phyloP scores from a whole-genome alignment of 2,329 filamentous ascomycete species.

The Hymenoscyphus fructigenus region DNA sequence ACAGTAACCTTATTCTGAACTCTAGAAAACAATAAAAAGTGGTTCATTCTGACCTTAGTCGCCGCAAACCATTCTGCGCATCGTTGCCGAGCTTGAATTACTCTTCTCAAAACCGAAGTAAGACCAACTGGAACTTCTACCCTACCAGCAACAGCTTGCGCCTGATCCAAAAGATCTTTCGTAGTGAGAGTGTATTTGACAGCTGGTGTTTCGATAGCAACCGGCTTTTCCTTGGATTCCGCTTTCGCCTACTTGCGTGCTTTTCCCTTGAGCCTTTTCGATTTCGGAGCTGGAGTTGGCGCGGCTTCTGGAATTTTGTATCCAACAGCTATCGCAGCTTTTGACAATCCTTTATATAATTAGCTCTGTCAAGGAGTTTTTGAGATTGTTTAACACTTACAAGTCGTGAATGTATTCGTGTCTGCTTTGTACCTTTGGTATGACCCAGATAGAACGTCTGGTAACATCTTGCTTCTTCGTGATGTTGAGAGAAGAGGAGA shows the following conservation, averaged over 20 bases:
- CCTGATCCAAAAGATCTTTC: conserved; percentile 2
- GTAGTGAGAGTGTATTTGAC: neutral
- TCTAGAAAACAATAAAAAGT: too few species aligned
- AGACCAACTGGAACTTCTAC: conserved; percentile 7
- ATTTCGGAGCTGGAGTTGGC: neutral
- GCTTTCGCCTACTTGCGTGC: neutral
- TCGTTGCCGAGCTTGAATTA: conserved; percentile 18
- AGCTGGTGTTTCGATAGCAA: too few species aligned
- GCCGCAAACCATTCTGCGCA: conserved; percentile 18
- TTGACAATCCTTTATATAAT: neutral
- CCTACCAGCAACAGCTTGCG: neutral
- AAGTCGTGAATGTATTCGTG: conserved; percentile 9
- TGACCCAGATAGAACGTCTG: neutral
- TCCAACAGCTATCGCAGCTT: conserved; percentile 6
- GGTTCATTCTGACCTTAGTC: neutral
- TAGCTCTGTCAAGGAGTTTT: neutral
- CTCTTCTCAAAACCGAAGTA: conserved; percentile 7
- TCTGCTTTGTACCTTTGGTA: conserved; percentile 16
- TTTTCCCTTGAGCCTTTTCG: neutral
- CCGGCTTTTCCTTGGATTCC: neutral
- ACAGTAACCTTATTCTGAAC: too few species aligned
- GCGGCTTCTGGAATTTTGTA: neutral
- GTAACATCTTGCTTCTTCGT: conserved; percentile 3
- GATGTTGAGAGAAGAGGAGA: neutral
- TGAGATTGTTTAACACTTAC: conserved; percentile 1